Percentiles rank a stretch among this genome's conserved stretches.
These are phyloP conservation scores for Arbutus unedo DNA, from an alignment of 148 eudicot genomes.

Conservation along the genomic window DNA sequence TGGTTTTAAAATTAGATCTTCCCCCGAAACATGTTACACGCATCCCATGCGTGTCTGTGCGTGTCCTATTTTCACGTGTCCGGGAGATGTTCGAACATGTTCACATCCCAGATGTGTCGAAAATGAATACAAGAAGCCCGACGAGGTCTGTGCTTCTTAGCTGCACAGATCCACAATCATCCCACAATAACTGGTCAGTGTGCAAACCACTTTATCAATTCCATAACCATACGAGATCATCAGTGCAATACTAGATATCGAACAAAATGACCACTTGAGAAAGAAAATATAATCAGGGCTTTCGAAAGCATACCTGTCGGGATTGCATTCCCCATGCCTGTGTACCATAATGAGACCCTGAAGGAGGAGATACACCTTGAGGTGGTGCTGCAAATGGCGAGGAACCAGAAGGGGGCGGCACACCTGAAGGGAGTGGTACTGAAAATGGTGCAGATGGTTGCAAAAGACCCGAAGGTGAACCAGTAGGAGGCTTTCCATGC, in stretches of 20 bases:
- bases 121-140: too few relatives aligned
- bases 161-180: too few relatives aligned
- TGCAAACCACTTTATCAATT: neutral
- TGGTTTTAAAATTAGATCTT: too few relatives aligned
- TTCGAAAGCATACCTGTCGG: conserved; percentile 49
- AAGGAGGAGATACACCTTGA: conserved; percentile 43
- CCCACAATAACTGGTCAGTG: neutral
- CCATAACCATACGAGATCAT: too few relatives aligned
- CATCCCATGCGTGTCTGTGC: too few relatives aligned
- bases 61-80: too few relatives aligned
- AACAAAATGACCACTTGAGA: conserved; percentile 1
- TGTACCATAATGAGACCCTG: conserved; percentile 60
- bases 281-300: neutral
- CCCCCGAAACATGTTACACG: too few relatives aligned
- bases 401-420: conserved; percentile 29
- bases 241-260: neutral
- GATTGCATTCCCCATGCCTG: conserved; percentile 61
- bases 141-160: too few relatives aligned
- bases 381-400: conserved; percentile 44
- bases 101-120: too few relatives aligned
- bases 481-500: conserved; percentile 42
- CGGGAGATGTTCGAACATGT: too few relatives aligned
- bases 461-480: conserved; percentile 32
- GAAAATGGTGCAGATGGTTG: conserved; percentile 49
- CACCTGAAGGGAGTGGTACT: conserved; percentile 20